Percentiles rank a stretch among this genome's conserved stretches.
These are phyloP conservation scores for Hypoxylon sp. DNA, from an alignment of 2,329 filamentous ascomycete species.

Conservation along the genomic window DNA sequence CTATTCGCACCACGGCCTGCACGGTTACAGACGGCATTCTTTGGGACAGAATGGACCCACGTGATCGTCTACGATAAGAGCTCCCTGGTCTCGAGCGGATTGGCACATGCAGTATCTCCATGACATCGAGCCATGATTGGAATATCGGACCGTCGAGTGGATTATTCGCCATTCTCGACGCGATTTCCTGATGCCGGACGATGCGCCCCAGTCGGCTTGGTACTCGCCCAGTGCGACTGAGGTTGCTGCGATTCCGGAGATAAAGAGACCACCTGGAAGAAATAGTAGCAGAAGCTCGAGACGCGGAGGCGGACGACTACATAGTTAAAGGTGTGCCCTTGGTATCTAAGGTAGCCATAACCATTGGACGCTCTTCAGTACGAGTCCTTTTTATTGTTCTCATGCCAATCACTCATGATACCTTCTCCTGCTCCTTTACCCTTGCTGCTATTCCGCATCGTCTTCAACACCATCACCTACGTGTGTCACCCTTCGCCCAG, in stretches of 20 bases:
- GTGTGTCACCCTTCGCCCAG: not conserved
- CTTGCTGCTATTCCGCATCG: too few species aligned
- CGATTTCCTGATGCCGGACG: conserved; percentile 29
- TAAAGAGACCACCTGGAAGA: conserved; percentile 28
- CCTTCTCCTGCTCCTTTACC: not conserved
- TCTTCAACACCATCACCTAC: not conserved
- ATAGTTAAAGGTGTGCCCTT: conserved; percentile 31
- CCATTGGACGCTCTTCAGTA: conserved; percentile 15
- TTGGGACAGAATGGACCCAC: conserved; percentile 37
- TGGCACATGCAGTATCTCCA: conserved; percentile 33
- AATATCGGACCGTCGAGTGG: conserved; percentile 34
- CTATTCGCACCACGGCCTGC: conserved; percentile 28
- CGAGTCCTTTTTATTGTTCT: conserved; percentile 7
- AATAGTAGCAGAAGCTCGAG: conserved; percentile 13
- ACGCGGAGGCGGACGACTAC: not conserved
- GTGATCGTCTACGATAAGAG: conserved; percentile 45
- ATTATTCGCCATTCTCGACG: conserved; percentile 28
- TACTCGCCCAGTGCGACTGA: conserved; percentile 19
- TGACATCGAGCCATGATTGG: conserved; percentile 44
- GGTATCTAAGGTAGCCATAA: conserved; percentile 18
- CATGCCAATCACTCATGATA: not conserved
- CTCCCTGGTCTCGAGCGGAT: conserved; percentile 14
- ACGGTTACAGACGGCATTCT: conserved; percentile 46
- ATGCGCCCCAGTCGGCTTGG: conserved; percentile 29
- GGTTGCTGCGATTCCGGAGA: conserved; percentile 42